A percentile compares a stretch with the other conserved stretches of the same genome.
These are phyloP conservation scores for Talaromyces liani DNA, from an alignment of 495 filamentous ascomycete genomes.

Conservation along the genomic window DNA sequence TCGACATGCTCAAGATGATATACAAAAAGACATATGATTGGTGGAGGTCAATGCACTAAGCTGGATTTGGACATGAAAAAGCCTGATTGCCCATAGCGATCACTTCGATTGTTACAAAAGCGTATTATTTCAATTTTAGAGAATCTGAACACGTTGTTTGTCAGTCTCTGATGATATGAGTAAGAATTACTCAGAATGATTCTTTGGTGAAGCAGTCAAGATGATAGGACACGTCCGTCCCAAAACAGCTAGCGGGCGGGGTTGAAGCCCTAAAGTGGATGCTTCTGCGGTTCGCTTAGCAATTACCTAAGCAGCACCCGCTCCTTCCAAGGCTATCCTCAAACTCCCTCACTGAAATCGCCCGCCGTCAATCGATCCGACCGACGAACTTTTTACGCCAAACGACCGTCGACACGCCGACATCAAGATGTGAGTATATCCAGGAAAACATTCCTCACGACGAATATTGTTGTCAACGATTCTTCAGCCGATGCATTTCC, in stretches of 20 bases:
- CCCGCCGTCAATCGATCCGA: slow-evolving; percentile 28
- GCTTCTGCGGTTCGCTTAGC: slow-evolving; percentile 33
- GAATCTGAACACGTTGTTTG: neutral
- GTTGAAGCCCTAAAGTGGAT: slow-evolving; percentile 30
- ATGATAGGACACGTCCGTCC: neutral
- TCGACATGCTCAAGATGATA: neutral
- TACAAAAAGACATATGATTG: neutral
- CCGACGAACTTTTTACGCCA: slow-evolving; percentile 44
- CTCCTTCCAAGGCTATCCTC: slow-evolving; percentile 16
- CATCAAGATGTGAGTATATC: slow-evolving; percentile 47
- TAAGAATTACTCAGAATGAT: neutral
- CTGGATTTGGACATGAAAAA: neutral
- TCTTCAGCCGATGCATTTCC: slow-evolving; percentile 2
- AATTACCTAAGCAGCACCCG: slow-evolving; percentile 42
- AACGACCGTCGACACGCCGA: slow-evolving; percentile 49
- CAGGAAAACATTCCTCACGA: slow-evolving; percentile 1
- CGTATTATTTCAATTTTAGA: neutral
- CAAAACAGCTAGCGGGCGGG: slow-evolving; percentile 12
- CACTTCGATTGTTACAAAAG: neutral
- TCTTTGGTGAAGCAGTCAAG: neutral
- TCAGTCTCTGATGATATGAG: neutral
- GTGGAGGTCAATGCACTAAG: neutral
- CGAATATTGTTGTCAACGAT: neutral
- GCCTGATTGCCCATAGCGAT: neutral
- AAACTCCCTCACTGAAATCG: slow-evolving; percentile 41